Evolutionary conservation across 257 asterid genomes (phyloP), one percentile per base, ranked within the genome.

Genomic region (Solanum sitiens): DNA sequence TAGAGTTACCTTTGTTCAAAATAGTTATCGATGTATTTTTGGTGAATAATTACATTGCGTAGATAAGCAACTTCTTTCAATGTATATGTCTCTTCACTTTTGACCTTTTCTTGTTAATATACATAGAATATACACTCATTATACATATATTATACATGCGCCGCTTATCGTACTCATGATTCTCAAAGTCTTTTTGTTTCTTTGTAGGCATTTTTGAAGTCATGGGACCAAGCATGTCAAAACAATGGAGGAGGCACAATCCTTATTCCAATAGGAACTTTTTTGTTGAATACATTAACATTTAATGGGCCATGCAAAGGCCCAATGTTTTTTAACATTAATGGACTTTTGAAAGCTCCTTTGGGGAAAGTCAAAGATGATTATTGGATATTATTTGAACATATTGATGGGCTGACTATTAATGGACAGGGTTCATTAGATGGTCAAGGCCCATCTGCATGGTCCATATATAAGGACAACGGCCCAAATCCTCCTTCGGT

Each of bases 391-490:
- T 14, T 56, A 25, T 88, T 88, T 42, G 12, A 44, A 5, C 27
- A 76, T 61, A 27, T 84, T 15, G 27, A 59, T 11, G 82, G 85
- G 7, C 56, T 84, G 16, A 88, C 80, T 4, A 39, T 84, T 32
- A 71, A 71, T 67, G 90, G 90, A 7, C 33, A 59, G 3, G 90
- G 90, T 27, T 35, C 47, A 6, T 84, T 88, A 27, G 88, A 88
- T 76, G 88, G 90, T 30, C 88, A 88, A 77, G 90, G 90, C 27
- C 67, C 90, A 7, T 13, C 18, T 11, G 65, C 88, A 70, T 88
- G 90, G 90, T 27, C 75, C 21, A 7, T 20, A 3, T 73, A 71
- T 72, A 42, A 59, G 23, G 87, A 2, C 35, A 59, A 42, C 20
- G 11, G 86, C 87, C 33, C 25, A 15, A 44, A n/a, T 12, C 85